Evolutionary conservation across 208 protist species (phyloP).

Genomic region (Trypanosomatidae sp.): DNA sequence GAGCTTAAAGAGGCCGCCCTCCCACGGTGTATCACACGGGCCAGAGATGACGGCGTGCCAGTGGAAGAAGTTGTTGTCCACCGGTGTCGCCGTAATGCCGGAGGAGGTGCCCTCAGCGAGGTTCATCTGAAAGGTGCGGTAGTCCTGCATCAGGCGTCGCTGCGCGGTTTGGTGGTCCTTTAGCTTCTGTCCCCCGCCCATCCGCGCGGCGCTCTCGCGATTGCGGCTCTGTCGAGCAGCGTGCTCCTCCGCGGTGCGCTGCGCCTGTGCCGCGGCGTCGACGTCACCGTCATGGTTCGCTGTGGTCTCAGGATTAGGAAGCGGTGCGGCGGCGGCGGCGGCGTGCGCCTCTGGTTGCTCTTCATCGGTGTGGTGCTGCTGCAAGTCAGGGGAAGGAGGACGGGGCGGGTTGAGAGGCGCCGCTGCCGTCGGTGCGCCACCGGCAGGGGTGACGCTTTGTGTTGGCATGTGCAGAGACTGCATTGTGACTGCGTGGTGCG

Average conservation of each 20-base stretch:
- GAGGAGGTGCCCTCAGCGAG: constrained; percentile 31
- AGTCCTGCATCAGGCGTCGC: constrained; percentile 76
- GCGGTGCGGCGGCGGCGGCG: too few species aligned
- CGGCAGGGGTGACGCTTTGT: too few species aligned
- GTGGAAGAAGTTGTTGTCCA: constrained; percentile 73
- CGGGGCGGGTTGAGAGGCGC: too few species aligned
- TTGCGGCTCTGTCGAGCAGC: constrained; percentile 24
- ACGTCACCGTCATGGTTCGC: neutral
- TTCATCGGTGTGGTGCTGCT: too few species aligned
- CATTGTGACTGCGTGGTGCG: too few species aligned
- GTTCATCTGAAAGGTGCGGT: constrained; percentile 44
- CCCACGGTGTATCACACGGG: constrained; percentile 82
- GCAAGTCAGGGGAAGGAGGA: too few species aligned
- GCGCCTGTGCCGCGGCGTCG: neutral
- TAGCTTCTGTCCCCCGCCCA: constrained; percentile 28
- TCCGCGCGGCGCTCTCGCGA: constrained; percentile 20
- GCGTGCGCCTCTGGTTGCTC: too few species aligned
- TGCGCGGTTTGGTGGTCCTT: constrained; percentile 45
- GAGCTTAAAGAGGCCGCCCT: constrained; percentile 89
- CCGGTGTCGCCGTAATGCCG: constrained; percentile 61
- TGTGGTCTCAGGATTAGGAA: too few species aligned
- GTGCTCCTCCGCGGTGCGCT: neutral
- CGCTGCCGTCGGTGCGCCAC: too few species aligned
- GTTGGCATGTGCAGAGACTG: too few species aligned
- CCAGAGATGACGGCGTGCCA: constrained; percentile 88